These are phyloP conservation scores for Vitis amurensis DNA, from an alignment of 164 flowering plant species.

Conservation along the genomic window DNA sequence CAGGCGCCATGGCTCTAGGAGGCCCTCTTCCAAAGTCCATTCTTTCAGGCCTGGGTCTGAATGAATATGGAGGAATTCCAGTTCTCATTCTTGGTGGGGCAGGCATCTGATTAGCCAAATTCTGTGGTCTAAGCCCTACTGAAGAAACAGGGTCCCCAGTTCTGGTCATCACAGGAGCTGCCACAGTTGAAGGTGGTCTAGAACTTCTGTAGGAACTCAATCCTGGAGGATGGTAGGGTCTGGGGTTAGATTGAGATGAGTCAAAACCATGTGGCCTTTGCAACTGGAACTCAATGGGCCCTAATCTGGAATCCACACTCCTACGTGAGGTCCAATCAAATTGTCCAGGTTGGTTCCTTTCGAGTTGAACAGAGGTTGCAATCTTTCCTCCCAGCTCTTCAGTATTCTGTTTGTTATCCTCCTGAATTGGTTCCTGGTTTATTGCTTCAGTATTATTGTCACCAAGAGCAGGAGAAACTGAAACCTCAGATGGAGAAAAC, in stretches of 20 bases:
- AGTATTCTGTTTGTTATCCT: slow-evolving; percentile 24
- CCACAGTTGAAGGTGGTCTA: slow-evolving; percentile 17
- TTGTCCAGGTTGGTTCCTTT: slow-evolving; percentile 16
- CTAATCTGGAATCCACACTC: slow-evolving; percentile 6
- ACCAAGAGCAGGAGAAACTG: slow-evolving; percentile 14
- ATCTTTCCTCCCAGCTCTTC: slow-evolving; percentile 15
- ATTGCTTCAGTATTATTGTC: slow-evolving; percentile 12
- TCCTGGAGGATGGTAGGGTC: slow-evolving; percentile 17
- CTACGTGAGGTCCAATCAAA: slow-evolving; percentile 4
- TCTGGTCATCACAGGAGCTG: slow-evolving; percentile 34
- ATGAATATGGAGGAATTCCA: slow-evolving; percentile 17
- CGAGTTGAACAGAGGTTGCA: slow-evolving; percentile 11
- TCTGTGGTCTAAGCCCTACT: slow-evolving; percentile 17
- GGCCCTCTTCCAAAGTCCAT: slow-evolving; percentile 11
- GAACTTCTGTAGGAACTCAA: slow-evolving; percentile 8
- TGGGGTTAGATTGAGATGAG: slow-evolving; percentile 13
- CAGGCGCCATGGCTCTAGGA: slow-evolving; percentile 43
- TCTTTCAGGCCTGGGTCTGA: slow-evolving; percentile 12
- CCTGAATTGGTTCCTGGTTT: slow-evolving; percentile 11
- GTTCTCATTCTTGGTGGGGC: slow-evolving; percentile 31
- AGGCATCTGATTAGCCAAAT: slow-evolving; percentile 8
- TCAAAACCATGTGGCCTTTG: slow-evolving; percentile 16
- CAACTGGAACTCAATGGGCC: slow-evolving; percentile 8
- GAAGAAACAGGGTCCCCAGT: slow-evolving; percentile 22
- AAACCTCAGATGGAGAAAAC: slow-evolving; percentile 17